Conservation (phyloP, 2,329 filamentous ascomycete genomes). For the Phialophora expanda region DNA sequence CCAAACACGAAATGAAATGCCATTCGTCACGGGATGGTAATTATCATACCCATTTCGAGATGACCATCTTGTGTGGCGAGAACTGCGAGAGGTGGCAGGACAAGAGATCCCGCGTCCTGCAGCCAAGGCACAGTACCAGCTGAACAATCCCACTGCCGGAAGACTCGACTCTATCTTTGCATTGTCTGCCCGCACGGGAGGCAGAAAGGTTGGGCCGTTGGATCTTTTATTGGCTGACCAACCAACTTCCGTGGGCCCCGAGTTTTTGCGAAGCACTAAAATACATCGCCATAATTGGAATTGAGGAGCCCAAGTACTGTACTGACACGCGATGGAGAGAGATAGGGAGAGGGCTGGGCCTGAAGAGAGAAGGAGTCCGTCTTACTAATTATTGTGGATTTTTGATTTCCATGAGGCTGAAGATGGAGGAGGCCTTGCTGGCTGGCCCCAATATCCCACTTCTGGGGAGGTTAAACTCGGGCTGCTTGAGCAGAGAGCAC, state of each 20-base stretch:
- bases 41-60: background rate
- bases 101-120: background rate
- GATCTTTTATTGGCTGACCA: background rate
- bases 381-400: background rate
- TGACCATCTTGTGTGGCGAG: background rate
- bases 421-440: background rate
- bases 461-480: background rate
- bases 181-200: background rate
- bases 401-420: background rate
- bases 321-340: background rate
- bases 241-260: background rate
- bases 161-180: background rate
- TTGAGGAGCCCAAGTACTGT: background rate
- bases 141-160: background rate
- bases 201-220: background rate
- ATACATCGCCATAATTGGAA: background rate
- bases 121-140: background rate
- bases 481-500: background rate
- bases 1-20: background rate
- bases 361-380: background rate
- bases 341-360: background rate
- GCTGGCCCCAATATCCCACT: conserved; percentile 1
- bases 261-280: background rate
- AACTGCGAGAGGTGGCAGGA: background rate
- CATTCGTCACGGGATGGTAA: background rate